Base-by-base conservation (phyloP, 306 rosid species). In the Abrus pulchellus region DNA sequence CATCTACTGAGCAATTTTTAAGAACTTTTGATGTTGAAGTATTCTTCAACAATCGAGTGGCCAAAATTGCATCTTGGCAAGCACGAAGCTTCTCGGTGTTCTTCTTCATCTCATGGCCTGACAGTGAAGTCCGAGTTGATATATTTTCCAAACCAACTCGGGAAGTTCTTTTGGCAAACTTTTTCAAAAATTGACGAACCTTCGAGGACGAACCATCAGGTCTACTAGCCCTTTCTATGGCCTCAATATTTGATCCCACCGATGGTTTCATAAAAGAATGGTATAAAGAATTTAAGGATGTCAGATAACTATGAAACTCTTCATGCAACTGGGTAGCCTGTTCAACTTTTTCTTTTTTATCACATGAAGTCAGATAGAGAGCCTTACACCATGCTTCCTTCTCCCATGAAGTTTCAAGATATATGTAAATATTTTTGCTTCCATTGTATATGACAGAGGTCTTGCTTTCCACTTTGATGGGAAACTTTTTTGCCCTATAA, bases 331-430 rank as follows among this genome's bases (percentile, higher is more conserved):
- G 87, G 76, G 80, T 40, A 67, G 87, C 84, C 94, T 92, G 85
- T 57, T 85, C 85, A 52, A 87, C 47, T 83, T 82, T 93, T 71
- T 88, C 90, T 56, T 83, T 79, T 72, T 82, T 84, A 34, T 83
- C 92, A 70, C 88, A 87, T 14, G 99, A 88, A 66, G 93, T 97
- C 78, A 92, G 83, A 80, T 90, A 90, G 77, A 95, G 99, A 77
- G 98, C 97, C 83, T 89, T 95, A 89, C 98, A 95, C 99, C 99
- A 95, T 48, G 98, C 88, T 89, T 95, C 99, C 85, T 95, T 95
- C 80, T 91, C 98, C 96, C 94, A 93, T 34, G 99, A 91, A 83
- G 99, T 90, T 76, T 93, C 98, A 60, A 95, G 92, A 85, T 85
- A 95, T 55, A 95, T 47, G 85, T 88, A 91, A n/a, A 93, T 29